Base-by-base conservation (phyloP, 805 yeast genomes). In the Hanseniaspora nectarophila region DNA sequence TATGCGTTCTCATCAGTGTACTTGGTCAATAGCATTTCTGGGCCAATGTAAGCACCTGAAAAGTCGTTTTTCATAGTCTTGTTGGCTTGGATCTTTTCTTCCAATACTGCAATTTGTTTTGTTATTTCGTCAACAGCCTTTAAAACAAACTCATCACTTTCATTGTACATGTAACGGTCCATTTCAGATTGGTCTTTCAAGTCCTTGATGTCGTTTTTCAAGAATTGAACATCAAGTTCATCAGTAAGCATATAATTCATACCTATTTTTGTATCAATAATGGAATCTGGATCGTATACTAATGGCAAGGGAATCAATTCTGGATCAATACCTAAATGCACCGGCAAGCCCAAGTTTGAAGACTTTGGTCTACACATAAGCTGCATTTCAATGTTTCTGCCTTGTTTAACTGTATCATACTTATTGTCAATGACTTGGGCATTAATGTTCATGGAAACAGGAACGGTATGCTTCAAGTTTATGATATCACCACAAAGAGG, bases 401-500 rank as follows among this genome's bases (percentile, higher is more conserved):
- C 79, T 1, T 74, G 65, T 43, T 69, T 70, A 10, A 72, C 75
- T 32, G 76, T 80, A 44, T 76, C 74, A 4, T 31, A n/a, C 5
- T 76, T 75, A 2, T 72, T 63, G 33, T 66, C 69, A 0, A 89
- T 86, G 7, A 73, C 65, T 44, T 62, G 62, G 45, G 74, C 71
- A 43, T 76, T 60, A 16, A 29, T 16, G 15, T 20, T 31, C 16
- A 49, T 29, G 9, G 35, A 24, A 0, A 85, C 96, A 0, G 95
- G 88, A 52, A 81, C 74, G 9, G 81, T 70, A 48, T 78, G 80
- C 18, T 34, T 45, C 38, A 46, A n/a, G 24, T 74, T 73, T 10
- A 82, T 71, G 38, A 68, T 66, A 44, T 79, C 77, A 4, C 80
- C 72, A 66, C 97, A 89, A 24, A 89, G 65, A 0, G 97, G 97